phyloP scores from a whole-genome alignment of 2,329 filamentous ascomycete genomes.

The Xylogone sp. region DNA sequence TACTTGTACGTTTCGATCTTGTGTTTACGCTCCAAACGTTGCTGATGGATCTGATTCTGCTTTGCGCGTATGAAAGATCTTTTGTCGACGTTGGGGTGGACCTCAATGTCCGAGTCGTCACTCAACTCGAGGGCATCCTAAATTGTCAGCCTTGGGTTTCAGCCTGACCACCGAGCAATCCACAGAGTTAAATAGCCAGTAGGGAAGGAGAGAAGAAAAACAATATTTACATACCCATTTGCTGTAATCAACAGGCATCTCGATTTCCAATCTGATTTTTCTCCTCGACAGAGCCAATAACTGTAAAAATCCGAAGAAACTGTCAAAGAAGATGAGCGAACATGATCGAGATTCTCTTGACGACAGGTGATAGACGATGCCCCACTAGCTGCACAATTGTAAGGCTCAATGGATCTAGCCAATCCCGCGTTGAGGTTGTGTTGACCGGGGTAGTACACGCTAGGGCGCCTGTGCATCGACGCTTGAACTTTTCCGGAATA shows the following conservation, averaged over 20 bases:
- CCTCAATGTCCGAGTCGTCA: conserved; percentile 96
- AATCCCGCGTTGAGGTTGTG: neutral
- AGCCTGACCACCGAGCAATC: conserved; percentile 21
- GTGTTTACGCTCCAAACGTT: conserved; percentile 78
- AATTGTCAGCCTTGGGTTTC: conserved; percentile 26
- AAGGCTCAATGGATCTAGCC: neutral
- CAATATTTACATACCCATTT: conserved; percentile 42
- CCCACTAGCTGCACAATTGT: neutral
- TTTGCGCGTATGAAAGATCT: conserved; percentile 97
- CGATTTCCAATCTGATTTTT: conserved; percentile 5
- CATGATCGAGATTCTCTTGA: neutral
- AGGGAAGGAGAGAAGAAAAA: neutral
- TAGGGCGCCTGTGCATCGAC: neutral
- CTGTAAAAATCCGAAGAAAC: neutral
- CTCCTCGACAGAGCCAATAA: neutral
- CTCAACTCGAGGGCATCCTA: conserved; percentile 91
- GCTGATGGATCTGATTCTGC: conserved; percentile 93
- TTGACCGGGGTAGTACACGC: neutral
- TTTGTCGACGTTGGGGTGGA: conserved; percentile 98
- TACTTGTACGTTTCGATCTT: conserved; percentile 92
- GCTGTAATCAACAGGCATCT: conserved; percentile 60
- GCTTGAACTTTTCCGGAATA: neutral
- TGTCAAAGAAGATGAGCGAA: neutral
- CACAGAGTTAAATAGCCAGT: too few species aligned
- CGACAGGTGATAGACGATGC: neutral